Conservation (phyloP, 495 filamentous ascomycete genomes). For the Xylaria cubensis region DNA sequence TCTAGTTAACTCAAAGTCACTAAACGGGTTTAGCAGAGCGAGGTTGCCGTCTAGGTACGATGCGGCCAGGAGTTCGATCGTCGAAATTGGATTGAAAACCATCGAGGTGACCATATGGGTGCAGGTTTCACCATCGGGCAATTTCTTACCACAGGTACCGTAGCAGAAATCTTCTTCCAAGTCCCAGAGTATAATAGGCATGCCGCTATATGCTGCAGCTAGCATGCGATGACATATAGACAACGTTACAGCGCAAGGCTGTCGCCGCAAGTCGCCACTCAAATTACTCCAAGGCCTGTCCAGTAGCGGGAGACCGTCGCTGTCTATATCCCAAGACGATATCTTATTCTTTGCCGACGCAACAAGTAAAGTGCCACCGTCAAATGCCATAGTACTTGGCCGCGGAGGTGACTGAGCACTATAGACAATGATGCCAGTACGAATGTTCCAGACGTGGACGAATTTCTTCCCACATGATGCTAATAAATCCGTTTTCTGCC, state of each 20-base stretch:
- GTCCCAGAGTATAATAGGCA: constrained; percentile 8
- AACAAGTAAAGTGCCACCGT: not conserved
- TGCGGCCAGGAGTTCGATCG: constrained; percentile 29
- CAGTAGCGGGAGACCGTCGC: not conserved
- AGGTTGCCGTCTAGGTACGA: constrained; percentile 25
- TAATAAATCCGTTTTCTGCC: not conserved
- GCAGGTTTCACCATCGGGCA: not conserved
- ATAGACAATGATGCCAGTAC: not conserved
- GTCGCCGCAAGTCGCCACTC: not conserved
- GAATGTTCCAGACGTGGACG: not conserved
- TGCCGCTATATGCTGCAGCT: not conserved
- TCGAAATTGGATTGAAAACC: constrained; percentile 28
- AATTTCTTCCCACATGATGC: not conserved
- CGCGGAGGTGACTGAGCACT: not conserved
- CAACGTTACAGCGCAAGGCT: not conserved
- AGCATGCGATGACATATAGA: not conserved
- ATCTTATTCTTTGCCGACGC: not conserved
- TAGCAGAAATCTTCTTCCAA: not conserved
- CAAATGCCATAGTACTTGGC: not conserved
- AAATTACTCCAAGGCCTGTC: not conserved
- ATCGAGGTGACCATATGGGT: not conserved
- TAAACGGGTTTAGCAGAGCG: not conserved
- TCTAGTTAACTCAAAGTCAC: not conserved
- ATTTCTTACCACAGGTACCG: not conserved
- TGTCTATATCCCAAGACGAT: not conserved